A percentile compares a stretch with the other conserved stretches of the same genome.
These are phyloP conservation scores for Tolypocladium capitatum DNA, from an alignment of 2,329 filamentous ascomycete genomes.

Conservation along the genomic window DNA sequence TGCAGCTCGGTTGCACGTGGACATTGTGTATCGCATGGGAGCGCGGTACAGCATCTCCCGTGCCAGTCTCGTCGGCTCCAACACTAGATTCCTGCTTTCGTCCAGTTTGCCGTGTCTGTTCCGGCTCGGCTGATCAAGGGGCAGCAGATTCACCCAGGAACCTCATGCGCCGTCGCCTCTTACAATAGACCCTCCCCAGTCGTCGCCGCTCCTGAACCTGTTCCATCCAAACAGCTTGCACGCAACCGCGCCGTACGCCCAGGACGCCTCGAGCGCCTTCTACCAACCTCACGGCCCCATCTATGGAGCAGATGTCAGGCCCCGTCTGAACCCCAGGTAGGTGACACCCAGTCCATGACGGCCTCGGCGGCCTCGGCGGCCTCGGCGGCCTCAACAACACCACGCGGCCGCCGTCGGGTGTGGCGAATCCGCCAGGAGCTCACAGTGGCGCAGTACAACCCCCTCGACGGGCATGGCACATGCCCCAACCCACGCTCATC, in stretches of 20 bases:
- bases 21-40: conserved; percentile 19
- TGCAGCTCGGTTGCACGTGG: conserved; percentile 14
- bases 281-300: conserved; percentile 32
- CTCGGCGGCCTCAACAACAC: background rate
- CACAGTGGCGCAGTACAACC: conserved; percentile 26
- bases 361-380: background rate
- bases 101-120: conserved; percentile 2
- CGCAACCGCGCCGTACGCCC: conserved; percentile 32
- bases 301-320: conserved; percentile 37
- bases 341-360: conserved; percentile 13
- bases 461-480: conserved; percentile 44
- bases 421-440: background rate
- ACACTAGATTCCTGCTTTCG: conserved; percentile 7
- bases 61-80: conserved; percentile 11
- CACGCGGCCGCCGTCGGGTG: background rate
- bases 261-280: conserved; percentile 36
- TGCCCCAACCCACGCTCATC: conserved; percentile 29
- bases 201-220: conserved; percentile 35
- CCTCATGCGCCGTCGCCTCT: conserved; percentile 33
- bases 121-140: conserved; percentile 12
- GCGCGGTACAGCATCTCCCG: conserved; percentile 22
- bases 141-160: conserved; percentile 41
- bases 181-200: conserved; percentile 39
- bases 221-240: conserved; percentile 37
- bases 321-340: conserved; percentile 42